These are phyloP conservation scores for Prunus yedoensis DNA, from an alignment of 331 rosid genomes.

Conservation along the genomic window DNA sequence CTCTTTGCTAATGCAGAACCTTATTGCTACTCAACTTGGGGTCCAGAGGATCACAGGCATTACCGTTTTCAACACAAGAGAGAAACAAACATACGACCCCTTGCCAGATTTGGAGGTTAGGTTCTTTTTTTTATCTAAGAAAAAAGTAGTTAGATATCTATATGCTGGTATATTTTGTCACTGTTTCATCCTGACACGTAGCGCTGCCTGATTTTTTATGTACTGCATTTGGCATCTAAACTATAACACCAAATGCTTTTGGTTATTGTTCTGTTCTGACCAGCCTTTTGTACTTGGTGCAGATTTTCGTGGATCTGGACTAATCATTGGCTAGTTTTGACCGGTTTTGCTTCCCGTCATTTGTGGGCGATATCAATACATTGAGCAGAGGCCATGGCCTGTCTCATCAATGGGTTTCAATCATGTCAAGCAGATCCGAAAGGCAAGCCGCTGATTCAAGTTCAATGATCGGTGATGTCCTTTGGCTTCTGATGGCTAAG, in stretches of 20 bases:
- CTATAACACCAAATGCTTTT: background rate
- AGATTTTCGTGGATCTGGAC: conserved; percentile 96
- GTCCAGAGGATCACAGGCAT: conserved; percentile 88
- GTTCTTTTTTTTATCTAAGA: conserved; percentile 9
- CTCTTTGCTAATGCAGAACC: conserved; percentile 56
- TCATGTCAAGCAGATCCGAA: too few relatives aligned
- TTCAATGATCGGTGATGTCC: too few relatives aligned
- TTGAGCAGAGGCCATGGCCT: too few relatives aligned
- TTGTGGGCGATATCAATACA: too few relatives aligned
- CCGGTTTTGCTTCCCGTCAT: too few relatives aligned
- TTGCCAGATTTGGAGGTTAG: conserved; percentile 87
- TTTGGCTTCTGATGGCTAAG: too few relatives aligned
- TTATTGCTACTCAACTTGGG: conserved; percentile 89
- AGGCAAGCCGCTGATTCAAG: too few relatives aligned
- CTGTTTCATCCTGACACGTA: background rate
- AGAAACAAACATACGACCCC: conserved; percentile 73
- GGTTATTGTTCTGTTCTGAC: conserved; percentile 10
- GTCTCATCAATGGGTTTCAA: too few relatives aligned
- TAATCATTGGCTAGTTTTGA: too few relatives aligned
- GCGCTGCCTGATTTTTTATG: background rate
- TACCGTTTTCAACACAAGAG: conserved; percentile 65
- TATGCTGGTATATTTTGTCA: background rate
- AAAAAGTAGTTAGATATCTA: background rate
- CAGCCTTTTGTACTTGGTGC: conserved; percentile 32
- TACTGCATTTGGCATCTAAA: background rate